Evolutionary conservation across 1,284 basidiomycete species (phyloP).

Genomic region (Microbotryum silenes-acaulis): DNA sequence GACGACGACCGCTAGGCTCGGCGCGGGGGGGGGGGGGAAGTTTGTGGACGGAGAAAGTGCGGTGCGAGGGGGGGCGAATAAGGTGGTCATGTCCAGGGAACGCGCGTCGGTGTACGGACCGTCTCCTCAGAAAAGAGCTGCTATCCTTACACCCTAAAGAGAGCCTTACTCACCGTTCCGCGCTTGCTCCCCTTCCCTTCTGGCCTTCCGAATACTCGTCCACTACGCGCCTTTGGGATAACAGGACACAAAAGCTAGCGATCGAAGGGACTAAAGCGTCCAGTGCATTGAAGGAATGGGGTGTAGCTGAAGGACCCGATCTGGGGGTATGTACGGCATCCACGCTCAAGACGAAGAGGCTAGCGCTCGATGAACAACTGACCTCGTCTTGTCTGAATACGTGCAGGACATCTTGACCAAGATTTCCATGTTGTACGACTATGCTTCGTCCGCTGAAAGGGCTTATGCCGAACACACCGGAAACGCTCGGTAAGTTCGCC

Average conservation of each 20-base stretch:
- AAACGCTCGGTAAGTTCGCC: slow-evolving; percentile 28
- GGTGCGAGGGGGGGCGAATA: too few relatives aligned
- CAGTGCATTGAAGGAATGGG: slow-evolving; percentile 35
- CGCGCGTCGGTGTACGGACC: not conserved
- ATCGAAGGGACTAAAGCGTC: slow-evolving; percentile 31
- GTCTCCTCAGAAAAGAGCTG: not conserved
- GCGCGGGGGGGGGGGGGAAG: too few relatives aligned
- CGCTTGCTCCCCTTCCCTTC: not conserved
- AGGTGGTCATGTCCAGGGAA: not conserved
- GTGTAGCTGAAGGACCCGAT: slow-evolving; percentile 34
- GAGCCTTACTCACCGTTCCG: not conserved
- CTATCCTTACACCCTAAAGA: not conserved
- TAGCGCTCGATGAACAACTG: not conserved
- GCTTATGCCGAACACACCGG: slow-evolving; percentile 35
- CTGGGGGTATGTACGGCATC: slow-evolving; percentile 23
- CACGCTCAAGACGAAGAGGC: too few relatives aligned
- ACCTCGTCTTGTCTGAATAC: not conserved
- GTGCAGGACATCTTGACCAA: slow-evolving; percentile 35
- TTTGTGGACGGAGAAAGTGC: too few relatives aligned
- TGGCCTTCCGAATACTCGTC: not conserved
- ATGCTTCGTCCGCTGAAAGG: slow-evolving; percentile 33
- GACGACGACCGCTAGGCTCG: too few relatives aligned
- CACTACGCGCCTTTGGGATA: not conserved
- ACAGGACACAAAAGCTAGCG: slow-evolving; percentile 25
- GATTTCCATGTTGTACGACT: slow-evolving; percentile 33